These are phyloP conservation scores for Salmacisia buchloeana DNA, from an alignment of 1,284 basidiomycete genomes.

Conservation along the genomic window DNA sequence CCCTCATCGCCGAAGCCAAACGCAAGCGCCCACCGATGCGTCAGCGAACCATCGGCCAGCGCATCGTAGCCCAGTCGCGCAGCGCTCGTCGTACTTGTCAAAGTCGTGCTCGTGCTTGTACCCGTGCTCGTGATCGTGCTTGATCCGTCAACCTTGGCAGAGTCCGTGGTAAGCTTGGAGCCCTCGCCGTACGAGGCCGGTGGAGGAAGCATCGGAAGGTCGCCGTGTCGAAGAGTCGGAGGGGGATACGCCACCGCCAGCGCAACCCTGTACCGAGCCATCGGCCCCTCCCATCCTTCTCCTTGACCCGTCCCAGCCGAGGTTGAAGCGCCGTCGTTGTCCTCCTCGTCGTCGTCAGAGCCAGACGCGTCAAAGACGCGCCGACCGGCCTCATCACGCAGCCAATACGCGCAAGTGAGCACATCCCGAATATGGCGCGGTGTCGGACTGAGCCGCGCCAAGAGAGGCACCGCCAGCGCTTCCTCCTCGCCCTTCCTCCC, in stretches of 20 bases:
- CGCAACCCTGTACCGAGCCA: too few relatives aligned
- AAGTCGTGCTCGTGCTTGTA: background rate
- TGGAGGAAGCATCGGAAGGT: background rate
- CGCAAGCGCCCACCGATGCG: constrained; percentile 1
- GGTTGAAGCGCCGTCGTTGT: background rate
- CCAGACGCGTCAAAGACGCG: background rate
- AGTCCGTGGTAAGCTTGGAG: background rate
- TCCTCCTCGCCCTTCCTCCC: background rate
- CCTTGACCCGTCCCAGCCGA: too few relatives aligned
- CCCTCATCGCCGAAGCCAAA: background rate
- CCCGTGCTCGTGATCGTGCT: background rate
- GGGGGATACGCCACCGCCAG: background rate
- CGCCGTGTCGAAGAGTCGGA: background rate
- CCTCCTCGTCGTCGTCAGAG: background rate
- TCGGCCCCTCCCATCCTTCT: too few relatives aligned
- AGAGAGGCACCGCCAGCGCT: background rate
- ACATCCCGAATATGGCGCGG: background rate
- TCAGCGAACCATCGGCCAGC: background rate
- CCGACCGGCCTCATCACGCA: background rate
- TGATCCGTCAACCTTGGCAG: background rate
- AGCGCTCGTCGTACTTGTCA: too few relatives aligned
- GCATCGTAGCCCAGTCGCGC: background rate
- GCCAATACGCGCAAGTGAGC: background rate
- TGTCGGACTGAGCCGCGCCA: background rate
- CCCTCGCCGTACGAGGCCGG: background rate